These are phyloP conservation scores for Ophiosphaerella korrae DNA, from an alignment of 2,329 filamentous ascomycete genomes.

Conservation along the genomic window DNA sequence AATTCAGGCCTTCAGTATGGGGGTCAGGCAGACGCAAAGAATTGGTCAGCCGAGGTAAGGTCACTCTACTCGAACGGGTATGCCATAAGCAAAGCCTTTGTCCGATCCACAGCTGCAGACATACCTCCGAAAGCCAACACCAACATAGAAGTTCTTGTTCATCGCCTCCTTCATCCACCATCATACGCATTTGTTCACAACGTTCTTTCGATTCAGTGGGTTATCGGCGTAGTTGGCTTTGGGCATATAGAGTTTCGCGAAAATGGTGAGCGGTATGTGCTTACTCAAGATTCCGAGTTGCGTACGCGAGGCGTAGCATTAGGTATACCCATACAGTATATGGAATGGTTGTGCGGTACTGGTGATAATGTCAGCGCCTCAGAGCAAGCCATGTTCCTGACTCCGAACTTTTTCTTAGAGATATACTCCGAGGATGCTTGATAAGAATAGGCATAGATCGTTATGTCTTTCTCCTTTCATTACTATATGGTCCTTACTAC, in stretches of 20 bases:
- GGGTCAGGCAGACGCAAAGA: neutral
- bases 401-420: conserved; percentile 19
- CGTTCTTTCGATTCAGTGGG: conserved; percentile 25
- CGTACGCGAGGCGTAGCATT: conserved; percentile 9
- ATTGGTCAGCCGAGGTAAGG: neutral
- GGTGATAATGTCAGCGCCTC: conserved; percentile 11
- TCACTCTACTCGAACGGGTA: neutral
- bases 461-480: no score
- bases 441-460: no score
- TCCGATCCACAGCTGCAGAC: neutral
- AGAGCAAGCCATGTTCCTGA: conserved; percentile 21
- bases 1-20: conserved; percentile 12
- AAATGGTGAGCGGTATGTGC: conserved; percentile 18
- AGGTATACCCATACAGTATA: conserved; percentile 21
- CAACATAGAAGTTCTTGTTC: conserved; percentile 3
- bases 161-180: conserved; percentile 16
- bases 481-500: no score
- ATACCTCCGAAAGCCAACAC: neutral
- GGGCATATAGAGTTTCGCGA: conserved; percentile 19
- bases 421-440: neutral
- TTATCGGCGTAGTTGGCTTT: conserved; percentile 9
- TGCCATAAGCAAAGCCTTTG: conserved; percentile 3
- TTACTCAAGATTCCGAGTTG: conserved; percentile 14
- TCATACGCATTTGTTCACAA: conserved; percentile 23
- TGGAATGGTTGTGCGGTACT: conserved; percentile 30